Base-by-base conservation (phyloP, 371 early-diverging fungal genomes). In the Syncephalastrum contaminatum region DNA sequence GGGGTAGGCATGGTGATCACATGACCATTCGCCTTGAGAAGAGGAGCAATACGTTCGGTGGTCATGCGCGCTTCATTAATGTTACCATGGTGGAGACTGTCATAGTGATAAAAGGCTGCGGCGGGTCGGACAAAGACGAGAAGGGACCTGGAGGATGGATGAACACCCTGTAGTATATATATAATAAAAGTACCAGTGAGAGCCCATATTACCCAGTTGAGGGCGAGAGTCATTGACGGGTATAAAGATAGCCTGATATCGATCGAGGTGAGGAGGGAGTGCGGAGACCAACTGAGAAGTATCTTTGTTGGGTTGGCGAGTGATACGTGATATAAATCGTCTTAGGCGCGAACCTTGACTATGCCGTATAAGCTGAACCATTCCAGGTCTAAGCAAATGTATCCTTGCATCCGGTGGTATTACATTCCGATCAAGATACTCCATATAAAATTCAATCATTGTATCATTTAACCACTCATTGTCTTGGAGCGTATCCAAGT, bases 381-480 rank as follows among this genome's bases (percentile, higher is more conserved):
- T 71, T 6, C 65, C 71, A 22, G 76, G 73, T 15, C 79, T 49
- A 40, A 75, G 58, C 21, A 81, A 59, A 3, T 72, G 18, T 21
- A 72, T 66, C 1, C 61, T 59, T 0, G 54, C 60, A 22, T 64
- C 58, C 19, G 54, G 60, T 13, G 65, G 59, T 49, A 72, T 58
- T 50, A 58, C 53, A 8, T 62, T 56, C 36, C 74, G 56, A 18
- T 81, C 83, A 4, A 76, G 63, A 53, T 67, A 75, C 45, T 84
- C 85, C 62, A 69, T 80, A 51, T 78, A 68, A 53, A 82, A 82
- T 22, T 67, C 70, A 48, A 84, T 67, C 40, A 84, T 75, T 2
- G 80, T 78, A 59, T 84, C 85, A 54, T 82, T 82, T 40, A 84
- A 43, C 85, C 85, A 84, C 43, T 72, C 57, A 15, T 74, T 67